phyloP scores from a whole-genome alignment of 2,329 filamentous ascomycete genomes.

The Verticillium nonalfalfae region DNA sequence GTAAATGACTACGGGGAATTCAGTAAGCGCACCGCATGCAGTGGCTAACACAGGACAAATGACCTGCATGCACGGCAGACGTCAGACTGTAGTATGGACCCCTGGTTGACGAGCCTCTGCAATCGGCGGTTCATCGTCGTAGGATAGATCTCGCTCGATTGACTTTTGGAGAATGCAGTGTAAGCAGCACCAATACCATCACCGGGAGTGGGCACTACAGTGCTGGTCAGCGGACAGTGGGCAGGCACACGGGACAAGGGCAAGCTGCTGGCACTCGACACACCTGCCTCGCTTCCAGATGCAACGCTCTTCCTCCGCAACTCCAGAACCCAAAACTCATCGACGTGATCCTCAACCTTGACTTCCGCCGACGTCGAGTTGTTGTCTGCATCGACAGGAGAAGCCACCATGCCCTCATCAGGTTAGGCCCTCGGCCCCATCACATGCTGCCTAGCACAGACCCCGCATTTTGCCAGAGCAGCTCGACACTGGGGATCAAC shows the following conservation, averaged over 20 bases:
- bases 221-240: too few species aligned
- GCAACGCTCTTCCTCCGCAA: too few species aligned
- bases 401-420: not conserved
- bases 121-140: too few species aligned
- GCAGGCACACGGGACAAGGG: too few species aligned
- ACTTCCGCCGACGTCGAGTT: not conserved
- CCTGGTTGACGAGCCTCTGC: too few species aligned
- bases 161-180: not conserved
- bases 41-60: too few species aligned
- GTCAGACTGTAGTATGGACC: too few species aligned
- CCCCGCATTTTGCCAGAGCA: not conserved
- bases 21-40: too few species aligned
- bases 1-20: too few species aligned
- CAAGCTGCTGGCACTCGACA: too few species aligned
- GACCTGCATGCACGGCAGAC: too few species aligned
- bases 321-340: not conserved
- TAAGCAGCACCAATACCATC: not conserved
- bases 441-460: not conserved
- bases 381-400: not conserved
- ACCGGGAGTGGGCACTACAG: not conserved
- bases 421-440: not conserved
- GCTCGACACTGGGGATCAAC: not conserved
- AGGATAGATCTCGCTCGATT: not conserved
- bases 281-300: too few species aligned
- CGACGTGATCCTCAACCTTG: not conserved